Evolutionary conservation across 192 early-diverging fungal species (phyloP).

Genomic region (Thoreauomyces humboldtii): DNA sequence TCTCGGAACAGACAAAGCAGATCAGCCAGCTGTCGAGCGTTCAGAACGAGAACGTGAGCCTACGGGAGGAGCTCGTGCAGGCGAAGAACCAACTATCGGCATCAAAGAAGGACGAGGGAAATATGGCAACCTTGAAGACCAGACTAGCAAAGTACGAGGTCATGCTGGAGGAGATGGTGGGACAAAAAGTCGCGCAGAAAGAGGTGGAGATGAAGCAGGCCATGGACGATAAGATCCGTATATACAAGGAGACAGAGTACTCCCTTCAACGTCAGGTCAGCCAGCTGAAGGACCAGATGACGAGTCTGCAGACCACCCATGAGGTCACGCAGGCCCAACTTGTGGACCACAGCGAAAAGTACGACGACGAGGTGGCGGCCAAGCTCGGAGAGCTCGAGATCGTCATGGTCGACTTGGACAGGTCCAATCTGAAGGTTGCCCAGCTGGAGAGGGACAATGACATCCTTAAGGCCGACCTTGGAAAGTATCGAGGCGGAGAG

Average conservation of each 20-base stretch:
- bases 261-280: conserved; percentile 79
- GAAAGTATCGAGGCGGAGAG: conserved; percentile 17
- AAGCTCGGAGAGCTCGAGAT: conserved; percentile 90
- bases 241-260: conserved; percentile 80
- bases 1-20: conserved; percentile 37
- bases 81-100: conserved; percentile 41
- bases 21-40: conserved; percentile 45
- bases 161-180: conserved; percentile 65
- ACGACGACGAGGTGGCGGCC: conserved; percentile 73
- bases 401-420: conserved; percentile 78
- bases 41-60: conserved; percentile 50
- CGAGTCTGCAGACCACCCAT: conserved; percentile 61
- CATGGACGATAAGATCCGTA: conserved; percentile 75
- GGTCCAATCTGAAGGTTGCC: conserved; percentile 66
- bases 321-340: conserved; percentile 72
- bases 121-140: conserved; percentile 49
- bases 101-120: conserved; percentile 44
- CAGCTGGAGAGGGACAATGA: conserved; percentile 68
- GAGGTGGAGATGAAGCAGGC: conserved; percentile 71
- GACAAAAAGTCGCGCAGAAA: conserved; percentile 63
- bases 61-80: conserved; percentile 53
- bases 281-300: conserved; percentile 73
- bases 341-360: conserved; percentile 60
- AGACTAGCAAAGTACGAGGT: conserved; percentile 60
- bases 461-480: conserved; percentile 16